Evolutionary conservation across 169 alveolate species (phyloP), one percentile per base, ranked within the genome.

Genomic region (Miamiensis avidus): DNA sequence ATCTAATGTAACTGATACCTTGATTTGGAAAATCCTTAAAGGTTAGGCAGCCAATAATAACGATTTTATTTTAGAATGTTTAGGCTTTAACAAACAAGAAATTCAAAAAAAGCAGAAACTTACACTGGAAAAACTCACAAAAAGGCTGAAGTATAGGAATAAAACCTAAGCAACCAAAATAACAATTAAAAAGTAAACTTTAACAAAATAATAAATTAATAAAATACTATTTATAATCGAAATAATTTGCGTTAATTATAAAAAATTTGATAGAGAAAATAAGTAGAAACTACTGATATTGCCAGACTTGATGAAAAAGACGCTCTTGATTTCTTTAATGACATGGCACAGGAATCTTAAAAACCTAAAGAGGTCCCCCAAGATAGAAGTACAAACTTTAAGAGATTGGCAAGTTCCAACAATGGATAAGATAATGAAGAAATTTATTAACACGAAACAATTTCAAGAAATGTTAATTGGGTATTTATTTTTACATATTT

Each of bases 91-190:
- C 75, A 76, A 82, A 49, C 82, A 91, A 31, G 93, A 90, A 65
- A 91, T 96, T 33, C 79, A 88, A 82, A 85, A 81, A 95, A 93
- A 88, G 94, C 96, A 30, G 97, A 95, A 74, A 95, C 89, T 34
- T 93, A 89, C 76, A 88, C 94, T 30, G 97, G 97, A 82, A 93
- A 92, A 83, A 88, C 84, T 78, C 92, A 91, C 77, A 81, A 88
- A 72, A 84, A 33, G 34, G n/a, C 72, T 29, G 72, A 25, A 28
- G 82, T 31, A 31, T 26, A 73, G 6, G 76, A 73, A 83, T 25
- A 89, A 87, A 32, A 83, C 89, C 31, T 29, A 79, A 25, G 75
- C 33, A 75, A 85, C 49, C 0, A n/a, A 20, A 65, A 78, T 29
- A 65, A 1, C 33, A 85, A 75, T 16, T 29, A 34, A 6, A 15